Percentiles rank a stretch among this genome's conserved stretches.
Evolutionary conservation across 2,329 filamentous ascomycete genomes (phyloP).

Genomic region (Hypoxylon sp.): DNA sequence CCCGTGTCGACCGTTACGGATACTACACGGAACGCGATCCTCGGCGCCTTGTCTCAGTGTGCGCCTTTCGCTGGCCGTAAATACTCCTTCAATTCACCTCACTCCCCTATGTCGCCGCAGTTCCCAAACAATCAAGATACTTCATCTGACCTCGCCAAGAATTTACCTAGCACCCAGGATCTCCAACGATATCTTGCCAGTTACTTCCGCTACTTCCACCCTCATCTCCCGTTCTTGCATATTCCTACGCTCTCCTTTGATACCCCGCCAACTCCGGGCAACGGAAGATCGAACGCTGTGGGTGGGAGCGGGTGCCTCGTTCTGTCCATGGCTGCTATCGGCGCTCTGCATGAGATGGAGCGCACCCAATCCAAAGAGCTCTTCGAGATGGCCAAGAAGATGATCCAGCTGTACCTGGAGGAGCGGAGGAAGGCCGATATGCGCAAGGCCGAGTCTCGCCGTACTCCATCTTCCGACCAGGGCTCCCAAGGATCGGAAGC

Average conservation of each 20-base stretch:
- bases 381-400: slow-evolving; percentile 92
- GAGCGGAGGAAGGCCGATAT: slow-evolving; percentile 88
- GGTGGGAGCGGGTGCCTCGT: slow-evolving; percentile 88
- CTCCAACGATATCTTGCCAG: slow-evolving; percentile 89
- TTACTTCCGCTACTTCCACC: slow-evolving; percentile 92
- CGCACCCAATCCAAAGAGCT: slow-evolving; percentile 80
- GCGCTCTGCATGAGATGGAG: slow-evolving; percentile 82
- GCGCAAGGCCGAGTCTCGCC: slow-evolving; percentile 66
- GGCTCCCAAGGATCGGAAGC: slow-evolving; percentile 62
- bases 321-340: slow-evolving; percentile 83
- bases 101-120: slow-evolving; percentile 63
- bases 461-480: slow-evolving; percentile 57
- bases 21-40: slow-evolving; percentile 67
- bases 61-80: slow-evolving; percentile 66
- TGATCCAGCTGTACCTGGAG: slow-evolving; percentile 93
- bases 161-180: slow-evolving; percentile 81
- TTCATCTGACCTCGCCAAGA: slow-evolving; percentile 60
- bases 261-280: slow-evolving; percentile 71
- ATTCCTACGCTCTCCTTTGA: slow-evolving; percentile 92
- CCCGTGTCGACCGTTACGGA: slow-evolving; percentile 72
- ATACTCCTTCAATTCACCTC: slow-evolving; percentile 67
- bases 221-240: slow-evolving; percentile 93
- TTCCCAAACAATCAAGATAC: slow-evolving; percentile 57
- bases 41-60: slow-evolving; percentile 66
- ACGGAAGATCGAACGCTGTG: slow-evolving; percentile 65